Percentiles rank a stretch among this genome's conserved stretches.
Evolutionary conservation across 805 yeast genomes (phyloP).

Genomic region (Teunomyces gatunensis): DNA sequence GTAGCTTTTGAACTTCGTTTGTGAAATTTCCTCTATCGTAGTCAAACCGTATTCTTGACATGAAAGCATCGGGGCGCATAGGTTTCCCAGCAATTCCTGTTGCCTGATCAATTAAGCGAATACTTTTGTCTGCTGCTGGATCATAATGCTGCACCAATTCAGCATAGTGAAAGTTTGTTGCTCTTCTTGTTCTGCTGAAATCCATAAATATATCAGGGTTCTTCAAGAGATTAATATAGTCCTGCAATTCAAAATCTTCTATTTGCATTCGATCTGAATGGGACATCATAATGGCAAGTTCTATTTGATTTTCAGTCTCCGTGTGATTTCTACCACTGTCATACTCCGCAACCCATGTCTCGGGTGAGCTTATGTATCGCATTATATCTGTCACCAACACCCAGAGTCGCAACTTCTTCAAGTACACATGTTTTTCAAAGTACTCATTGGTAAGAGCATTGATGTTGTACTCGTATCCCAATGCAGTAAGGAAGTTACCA

Average conservation of each 20-base stretch:
- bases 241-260: constrained; percentile 1
- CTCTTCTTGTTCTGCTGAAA: constrained; percentile 18
- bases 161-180: constrained; percentile 26
- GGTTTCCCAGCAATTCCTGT: constrained; percentile 14
- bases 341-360: constrained; percentile 18
- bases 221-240: constrained; percentile 16
- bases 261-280: neutral
- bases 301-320: too few species aligned
- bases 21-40: neutral
- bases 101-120: neutral
- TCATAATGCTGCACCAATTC: constrained; percentile 21
- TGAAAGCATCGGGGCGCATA: constrained; percentile 27
- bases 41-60: constrained; percentile 19
- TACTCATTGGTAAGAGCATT: constrained; percentile 20
- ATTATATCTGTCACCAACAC: constrained; percentile 21
- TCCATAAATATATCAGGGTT: constrained; percentile 25
- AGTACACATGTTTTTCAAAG: constrained; percentile 22
- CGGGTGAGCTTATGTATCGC: constrained; percentile 23
- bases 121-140: neutral
- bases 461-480: constrained; percentile 27
- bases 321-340: neutral
- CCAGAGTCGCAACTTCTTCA: constrained; percentile 36
- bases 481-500: constrained; percentile 19
- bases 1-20: neutral
- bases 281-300: neutral